phyloP scores from a whole-genome alignment of 2,329 filamentous ascomycete species.

The Xylariaceae sp. region DNA sequence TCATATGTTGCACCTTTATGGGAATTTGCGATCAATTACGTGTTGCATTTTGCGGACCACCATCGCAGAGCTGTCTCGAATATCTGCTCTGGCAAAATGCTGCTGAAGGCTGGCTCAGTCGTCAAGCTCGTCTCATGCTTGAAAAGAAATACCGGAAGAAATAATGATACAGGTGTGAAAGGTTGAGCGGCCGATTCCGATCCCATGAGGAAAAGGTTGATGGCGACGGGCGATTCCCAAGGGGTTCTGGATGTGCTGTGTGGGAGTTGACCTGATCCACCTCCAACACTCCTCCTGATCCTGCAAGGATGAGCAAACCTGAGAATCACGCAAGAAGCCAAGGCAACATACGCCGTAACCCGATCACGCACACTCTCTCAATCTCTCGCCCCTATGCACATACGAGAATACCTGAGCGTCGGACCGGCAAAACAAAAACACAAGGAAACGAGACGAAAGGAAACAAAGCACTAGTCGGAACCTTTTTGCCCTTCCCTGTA shows the following conservation, averaged over 20 bases:
- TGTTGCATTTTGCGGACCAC: slow-evolving; percentile 36
- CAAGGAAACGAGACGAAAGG: slow-evolving; percentile 6
- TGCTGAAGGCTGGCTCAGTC: slow-evolving; percentile 34
- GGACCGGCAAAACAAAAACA: slow-evolving; percentile 2
- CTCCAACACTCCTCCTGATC: slow-evolving; percentile 22
- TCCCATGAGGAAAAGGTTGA: slow-evolving; percentile 26
- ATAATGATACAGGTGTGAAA: slow-evolving; percentile 37
- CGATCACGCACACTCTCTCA: slow-evolving; percentile 14
- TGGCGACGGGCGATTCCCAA: slow-evolving; percentile 28
- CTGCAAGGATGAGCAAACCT: slow-evolving; percentile 21
- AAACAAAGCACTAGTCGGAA: slow-evolving; percentile 25
- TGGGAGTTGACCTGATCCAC: slow-evolving; percentile 22
- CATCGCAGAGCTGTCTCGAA: slow-evolving; percentile 35
- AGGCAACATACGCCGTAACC: slow-evolving; percentile 22
- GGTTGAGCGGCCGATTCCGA: slow-evolving; percentile 31
- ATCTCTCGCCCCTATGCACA: slow-evolving; percentile 11
- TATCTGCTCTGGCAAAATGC: slow-evolving; percentile 32
- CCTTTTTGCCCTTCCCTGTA: slow-evolving; percentile 34
- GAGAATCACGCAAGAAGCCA: slow-evolving; percentile 18
- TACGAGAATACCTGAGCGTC: slow-evolving; percentile 15
- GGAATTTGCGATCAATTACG: slow-evolving; percentile 39
- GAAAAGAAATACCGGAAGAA: slow-evolving; percentile 34
- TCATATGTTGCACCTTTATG: slow-evolving; percentile 35
- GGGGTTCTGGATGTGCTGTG: slow-evolving; percentile 17
- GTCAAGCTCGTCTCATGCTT: slow-evolving; percentile 34